Evolutionary conservation across 495 filamentous ascomycete genomes (phyloP), one percentile per base, ranked within the genome.

Genomic region (Trypethelium eluteriae): DNA sequence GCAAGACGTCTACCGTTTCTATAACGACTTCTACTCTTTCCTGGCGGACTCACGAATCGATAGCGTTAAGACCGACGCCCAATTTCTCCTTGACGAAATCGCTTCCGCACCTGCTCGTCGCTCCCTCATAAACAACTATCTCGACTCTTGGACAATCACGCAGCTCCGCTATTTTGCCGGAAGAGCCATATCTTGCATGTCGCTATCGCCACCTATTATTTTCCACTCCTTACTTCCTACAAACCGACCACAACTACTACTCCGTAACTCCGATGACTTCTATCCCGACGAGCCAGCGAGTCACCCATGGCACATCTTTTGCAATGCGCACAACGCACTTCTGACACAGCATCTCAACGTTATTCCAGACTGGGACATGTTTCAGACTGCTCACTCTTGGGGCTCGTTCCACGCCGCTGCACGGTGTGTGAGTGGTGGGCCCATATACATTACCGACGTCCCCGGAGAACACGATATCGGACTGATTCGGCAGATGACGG

Each of bases 311-410:
- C 94, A 98, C 76, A 80, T 98, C 57, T 98, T 93, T 76, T 85
- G 87, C 67, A 98, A 98, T 73, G 91, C 93, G 2, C 89, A 97
- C 75, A 97, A 95, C 73, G 79, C 88, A n/a, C 81, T 96, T 14
- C 80, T 96, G 25, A 93, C 92, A 12, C 80, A 84, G 11, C 83
- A 87, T 68, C 74, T 91, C 7, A 90, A 90, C 66, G 83, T 83
- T n/a, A 69, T 91, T 14, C 92, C 92, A 0, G 94, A 98, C 76
- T 98, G 94, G 94, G 94, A 98, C 76, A 98, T 98, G 94, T 98
- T 98, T 76, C 94, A 98, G 74, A 96, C 94, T 1, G 79, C 79
- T 36, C 90, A 93, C 72, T 79, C 83, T 2, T 94, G 89, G 70
- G 87, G 87, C 1, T 82, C 81, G 0, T 94, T 93, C 76, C 94